Conservation (phyloP, 768 basidiomycete species). For the Coprinopsis cinerea region DNA sequence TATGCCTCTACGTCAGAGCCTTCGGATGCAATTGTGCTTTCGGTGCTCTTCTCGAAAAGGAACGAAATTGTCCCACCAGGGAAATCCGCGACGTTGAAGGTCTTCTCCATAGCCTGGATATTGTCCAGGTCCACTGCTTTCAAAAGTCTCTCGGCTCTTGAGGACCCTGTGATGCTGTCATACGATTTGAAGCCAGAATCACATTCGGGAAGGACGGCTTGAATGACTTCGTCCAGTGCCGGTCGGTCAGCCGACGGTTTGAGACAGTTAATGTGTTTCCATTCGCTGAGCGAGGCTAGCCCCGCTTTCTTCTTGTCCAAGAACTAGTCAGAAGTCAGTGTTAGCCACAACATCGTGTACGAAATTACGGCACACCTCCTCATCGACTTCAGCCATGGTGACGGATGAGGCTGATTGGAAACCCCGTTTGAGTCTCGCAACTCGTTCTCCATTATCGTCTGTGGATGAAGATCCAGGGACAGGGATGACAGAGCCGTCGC, state of each 20-base stretch:
- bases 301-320: conserved; percentile 60
- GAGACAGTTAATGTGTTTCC: conserved; percentile 82
- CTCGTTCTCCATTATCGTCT: conserved; percentile 16
- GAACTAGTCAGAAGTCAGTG: conserved; percentile 36
- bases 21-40: too few relatives aligned
- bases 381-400: conserved; percentile 21
- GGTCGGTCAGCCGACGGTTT: conserved; percentile 34
- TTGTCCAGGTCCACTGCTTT: conserved; percentile 40
- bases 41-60: conserved; percentile 60
- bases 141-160: conserved; percentile 11
- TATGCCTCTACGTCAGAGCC: too few relatives aligned
- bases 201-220: conserved; percentile 28
- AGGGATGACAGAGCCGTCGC: conserved; percentile 29
- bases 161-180: conserved; percentile 3
- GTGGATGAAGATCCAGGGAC: background rate
- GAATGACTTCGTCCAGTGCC: conserved; percentile 64
- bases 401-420: conserved; percentile 15
- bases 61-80: conserved; percentile 71
- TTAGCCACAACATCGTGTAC: background rate
- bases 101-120: conserved; percentile 30
- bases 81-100: conserved; percentile 31
- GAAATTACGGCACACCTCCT: conserved; percentile 11
- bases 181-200: conserved; percentile 16
- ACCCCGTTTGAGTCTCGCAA: background rate
- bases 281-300: conserved; percentile 70